Evolutionary conservation across 2,329 filamentous ascomycete genomes (phyloP).

Genomic region (Neophaeococcomyces mojaviensis): DNA sequence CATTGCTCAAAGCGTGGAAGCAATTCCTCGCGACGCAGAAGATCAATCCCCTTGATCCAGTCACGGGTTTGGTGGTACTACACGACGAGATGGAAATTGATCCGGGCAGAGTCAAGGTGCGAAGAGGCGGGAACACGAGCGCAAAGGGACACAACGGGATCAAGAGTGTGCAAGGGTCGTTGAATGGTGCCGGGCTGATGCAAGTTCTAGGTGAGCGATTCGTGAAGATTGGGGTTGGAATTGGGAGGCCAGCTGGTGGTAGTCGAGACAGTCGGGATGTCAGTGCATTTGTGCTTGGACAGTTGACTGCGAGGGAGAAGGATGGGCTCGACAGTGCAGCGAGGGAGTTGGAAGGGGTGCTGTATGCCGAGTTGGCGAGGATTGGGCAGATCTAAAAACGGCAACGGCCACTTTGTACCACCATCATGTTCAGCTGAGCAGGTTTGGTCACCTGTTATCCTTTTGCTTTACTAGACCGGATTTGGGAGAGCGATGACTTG

Average conservation of each 20-base stretch:
- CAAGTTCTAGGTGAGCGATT: conserved; percentile 43
- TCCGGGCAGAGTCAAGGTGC: conserved; percentile 60
- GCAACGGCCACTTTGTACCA: not conserved
- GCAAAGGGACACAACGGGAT: conserved; percentile 68
- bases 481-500: too few relatives aligned
- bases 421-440: not conserved
- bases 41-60: conserved; percentile 24
- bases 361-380: conserved; percentile 41
- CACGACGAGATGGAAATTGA: conserved; percentile 80
- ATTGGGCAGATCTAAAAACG: conserved; percentile 1
- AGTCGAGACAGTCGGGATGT: conserved; percentile 62
- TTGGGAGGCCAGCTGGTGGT: conserved; percentile 61
- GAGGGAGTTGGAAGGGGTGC: conserved; percentile 43
- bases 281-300: conserved; percentile 66
- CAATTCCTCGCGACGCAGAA: conserved; percentile 34
- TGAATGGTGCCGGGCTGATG: conserved; percentile 28
- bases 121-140: conserved; percentile 53
- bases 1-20: conserved; percentile 59
- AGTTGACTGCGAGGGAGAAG: conserved; percentile 51
- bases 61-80: conserved; percentile 60
- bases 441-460: not conserved
- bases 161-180: conserved; percentile 47
- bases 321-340: conserved; percentile 42
- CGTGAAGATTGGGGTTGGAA: conserved; percentile 69
- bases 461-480: not conserved